These are phyloP conservation scores for Calophaca sinica DNA, from an alignment of 306 rosid genomes.

Conservation along the genomic window DNA sequence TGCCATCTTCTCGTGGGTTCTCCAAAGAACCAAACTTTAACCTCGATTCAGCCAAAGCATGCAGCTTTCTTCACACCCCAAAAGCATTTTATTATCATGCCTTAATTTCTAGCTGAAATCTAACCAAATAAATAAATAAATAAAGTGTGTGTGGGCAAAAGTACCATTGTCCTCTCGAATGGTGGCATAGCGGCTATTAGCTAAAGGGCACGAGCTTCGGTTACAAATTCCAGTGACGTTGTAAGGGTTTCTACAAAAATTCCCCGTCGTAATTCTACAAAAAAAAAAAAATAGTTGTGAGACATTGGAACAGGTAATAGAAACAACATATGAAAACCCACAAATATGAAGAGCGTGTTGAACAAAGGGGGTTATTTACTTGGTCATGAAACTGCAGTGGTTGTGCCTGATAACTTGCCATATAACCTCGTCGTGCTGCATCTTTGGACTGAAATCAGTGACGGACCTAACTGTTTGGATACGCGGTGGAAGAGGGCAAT, in stretches of 20 bases:
- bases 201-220: slow-evolving; percentile 92
- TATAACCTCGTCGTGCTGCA: slow-evolving; percentile 61
- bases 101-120: not conserved
- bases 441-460: slow-evolving; percentile 11
- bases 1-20: not conserved
- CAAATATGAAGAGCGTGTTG: not conserved
- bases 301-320: not conserved
- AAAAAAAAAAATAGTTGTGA: not conserved
- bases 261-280: slow-evolving; percentile 73
- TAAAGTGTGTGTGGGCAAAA: not conserved
- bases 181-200: slow-evolving; percentile 95
- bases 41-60: not conserved
- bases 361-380: slow-evolving; percentile 27
- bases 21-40: slow-evolving; percentile 25
- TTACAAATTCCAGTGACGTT: slow-evolving; percentile 90
- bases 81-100: not conserved
- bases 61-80: slow-evolving; percentile 20
- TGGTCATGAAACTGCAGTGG: slow-evolving; percentile 59
- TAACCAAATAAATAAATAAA: not conserved
- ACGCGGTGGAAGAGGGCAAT: too few relatives aligned
- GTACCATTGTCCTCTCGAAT: slow-evolving; percentile 89
- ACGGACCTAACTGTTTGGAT: too few relatives aligned
- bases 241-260: slow-evolving; percentile 86
- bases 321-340: not conserved
- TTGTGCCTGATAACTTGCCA: slow-evolving; percentile 65